Percentiles rank a stretch among this genome's conserved stretches.
Evolutionary conservation across 2,329 filamentous ascomycete species (phyloP).

Genomic region (Tolypocladium tundrense): DNA sequence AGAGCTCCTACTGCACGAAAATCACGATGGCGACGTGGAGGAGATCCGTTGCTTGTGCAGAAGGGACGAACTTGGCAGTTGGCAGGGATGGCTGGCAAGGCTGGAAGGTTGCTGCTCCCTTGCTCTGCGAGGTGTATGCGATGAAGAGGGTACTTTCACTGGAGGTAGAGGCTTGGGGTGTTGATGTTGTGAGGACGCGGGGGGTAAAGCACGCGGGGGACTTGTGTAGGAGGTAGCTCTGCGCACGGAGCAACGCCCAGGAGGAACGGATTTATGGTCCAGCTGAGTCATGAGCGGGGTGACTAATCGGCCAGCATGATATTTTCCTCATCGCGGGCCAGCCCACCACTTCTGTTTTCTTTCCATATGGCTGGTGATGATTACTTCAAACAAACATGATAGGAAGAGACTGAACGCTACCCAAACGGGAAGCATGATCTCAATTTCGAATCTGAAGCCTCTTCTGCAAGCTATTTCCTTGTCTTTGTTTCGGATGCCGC

Average conservation of each 20-base stretch:
- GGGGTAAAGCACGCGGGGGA: background rate
- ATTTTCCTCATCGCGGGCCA: background rate
- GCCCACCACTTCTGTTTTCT: constrained; percentile 7
- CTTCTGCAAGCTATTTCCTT: background rate
- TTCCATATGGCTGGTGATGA: constrained; percentile 49
- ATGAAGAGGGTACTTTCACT: background rate
- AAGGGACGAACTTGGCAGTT: background rate
- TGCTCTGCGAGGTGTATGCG: background rate
- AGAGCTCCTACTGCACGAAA: background rate
- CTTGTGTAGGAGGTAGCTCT: constrained; percentile 1
- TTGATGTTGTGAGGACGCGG: background rate
- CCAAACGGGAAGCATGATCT: constrained; percentile 47
- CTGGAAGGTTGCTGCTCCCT: background rate
- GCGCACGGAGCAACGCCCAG: background rate
- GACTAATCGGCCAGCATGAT: background rate
- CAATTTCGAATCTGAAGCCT: constrained; percentile 53
- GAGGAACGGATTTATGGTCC: background rate
- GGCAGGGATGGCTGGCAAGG: background rate
- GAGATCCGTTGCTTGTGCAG: background rate
- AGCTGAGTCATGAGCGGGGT: background rate
- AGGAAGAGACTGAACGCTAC: constrained; percentile 59
- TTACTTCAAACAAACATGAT: constrained; percentile 46
- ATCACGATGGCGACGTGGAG: background rate
- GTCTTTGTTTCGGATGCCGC: background rate
- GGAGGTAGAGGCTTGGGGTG: background rate